A percentile compares a stretch with the other conserved stretches of the same genome.
Conservation (phyloP, 495 filamentous ascomycete species). For the Penicillium samsonianum region DNA sequence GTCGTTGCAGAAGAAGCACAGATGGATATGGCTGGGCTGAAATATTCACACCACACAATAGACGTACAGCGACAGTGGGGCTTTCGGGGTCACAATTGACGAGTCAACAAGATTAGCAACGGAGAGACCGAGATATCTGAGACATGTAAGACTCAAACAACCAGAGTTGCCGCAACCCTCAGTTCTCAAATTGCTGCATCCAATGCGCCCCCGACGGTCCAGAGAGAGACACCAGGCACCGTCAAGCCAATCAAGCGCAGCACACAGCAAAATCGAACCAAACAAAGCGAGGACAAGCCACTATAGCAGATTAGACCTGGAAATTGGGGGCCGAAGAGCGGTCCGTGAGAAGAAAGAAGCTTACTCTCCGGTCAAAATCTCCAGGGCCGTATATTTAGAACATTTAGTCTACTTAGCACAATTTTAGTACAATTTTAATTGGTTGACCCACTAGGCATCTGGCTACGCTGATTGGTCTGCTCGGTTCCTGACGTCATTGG, state of each 20-base stretch:
- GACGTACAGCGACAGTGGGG: neutral
- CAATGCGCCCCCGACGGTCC: neutral
- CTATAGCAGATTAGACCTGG: neutral
- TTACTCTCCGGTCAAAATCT: neutral
- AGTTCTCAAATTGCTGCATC: neutral
- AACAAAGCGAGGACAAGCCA: neutral
- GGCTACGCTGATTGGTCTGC: constrained; percentile 20
- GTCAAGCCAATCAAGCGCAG: neutral
- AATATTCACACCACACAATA: neutral
- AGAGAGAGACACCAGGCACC: neutral
- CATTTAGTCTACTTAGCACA: neutral
- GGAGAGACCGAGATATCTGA: neutral
- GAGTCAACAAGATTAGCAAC: neutral
- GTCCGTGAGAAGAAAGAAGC: neutral
- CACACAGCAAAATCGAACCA: neutral
- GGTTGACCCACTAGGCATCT: neutral
- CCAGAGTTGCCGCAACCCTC: neutral
- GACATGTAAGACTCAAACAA: neutral
- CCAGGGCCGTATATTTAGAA: constrained; percentile 10
- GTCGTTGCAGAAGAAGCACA: neutral
- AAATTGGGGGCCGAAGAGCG: constrained; percentile 6
- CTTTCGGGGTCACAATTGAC: neutral
- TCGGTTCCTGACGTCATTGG: constrained; percentile 33
- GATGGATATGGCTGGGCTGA: neutral
- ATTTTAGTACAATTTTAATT: neutral